phyloP scores from a whole-genome alignment of 345 rosid species.

The sweet orange (Citrus sinensis) region DNA sequence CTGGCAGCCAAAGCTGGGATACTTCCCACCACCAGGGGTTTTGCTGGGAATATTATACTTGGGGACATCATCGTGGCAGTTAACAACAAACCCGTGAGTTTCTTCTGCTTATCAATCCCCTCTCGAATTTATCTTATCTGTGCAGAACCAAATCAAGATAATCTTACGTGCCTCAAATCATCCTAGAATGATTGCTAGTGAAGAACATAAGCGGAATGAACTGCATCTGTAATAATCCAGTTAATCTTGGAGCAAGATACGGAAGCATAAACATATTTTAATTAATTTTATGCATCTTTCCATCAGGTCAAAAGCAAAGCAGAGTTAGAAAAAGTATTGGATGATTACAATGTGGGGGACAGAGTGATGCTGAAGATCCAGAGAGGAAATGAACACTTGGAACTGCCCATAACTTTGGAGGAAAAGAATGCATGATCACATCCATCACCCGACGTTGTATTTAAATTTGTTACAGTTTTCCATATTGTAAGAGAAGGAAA shows the following conservation, averaged over 20 bases:
- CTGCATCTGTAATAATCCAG: background rate
- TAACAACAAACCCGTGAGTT: slow-evolving; percentile 62
- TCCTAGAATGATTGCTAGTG: background rate
- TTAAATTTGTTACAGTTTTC: background rate
- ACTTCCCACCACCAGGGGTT: slow-evolving; percentile 74
- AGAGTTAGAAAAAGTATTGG: slow-evolving; percentile 63
- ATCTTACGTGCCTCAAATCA: background rate
- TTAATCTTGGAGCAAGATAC: background rate
- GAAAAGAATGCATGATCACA: slow-evolving; percentile 48
- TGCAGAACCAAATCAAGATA: background rate
- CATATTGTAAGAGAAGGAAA: background rate
- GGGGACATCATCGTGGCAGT: slow-evolving; percentile 85
- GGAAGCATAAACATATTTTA: no score
- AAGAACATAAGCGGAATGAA: background rate
- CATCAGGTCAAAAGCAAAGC: slow-evolving; percentile 82
- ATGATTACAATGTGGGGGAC: slow-evolving; percentile 80
- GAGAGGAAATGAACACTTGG: slow-evolving; percentile 64
- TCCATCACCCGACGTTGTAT: background rate
- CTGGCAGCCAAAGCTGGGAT: slow-evolving; percentile 75
- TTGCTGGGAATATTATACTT: slow-evolving; percentile 79
- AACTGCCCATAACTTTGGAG: slow-evolving; percentile 59
- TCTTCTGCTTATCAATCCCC: background rate
- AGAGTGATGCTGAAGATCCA: slow-evolving; percentile 57
- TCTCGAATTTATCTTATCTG: background rate
- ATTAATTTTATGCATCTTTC: background rate